These are phyloP conservation scores for Podila horticola DNA, from an alignment of 192 early-diverging fungal genomes.

Conservation along the genomic window DNA sequence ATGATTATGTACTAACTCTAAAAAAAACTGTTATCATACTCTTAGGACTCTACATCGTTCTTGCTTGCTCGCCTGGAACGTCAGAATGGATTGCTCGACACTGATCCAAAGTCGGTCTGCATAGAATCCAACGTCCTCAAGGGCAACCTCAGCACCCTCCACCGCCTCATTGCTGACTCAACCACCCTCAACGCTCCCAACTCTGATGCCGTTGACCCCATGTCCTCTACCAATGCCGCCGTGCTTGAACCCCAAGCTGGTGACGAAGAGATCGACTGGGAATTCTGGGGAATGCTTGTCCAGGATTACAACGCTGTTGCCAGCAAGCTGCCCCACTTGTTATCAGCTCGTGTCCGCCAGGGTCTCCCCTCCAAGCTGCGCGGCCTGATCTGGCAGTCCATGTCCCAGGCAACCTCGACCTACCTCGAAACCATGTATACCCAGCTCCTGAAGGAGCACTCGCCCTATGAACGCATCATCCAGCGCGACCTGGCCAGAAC, in stretches of 20 bases:
- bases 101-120: slow-evolving; percentile 69
- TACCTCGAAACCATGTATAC: slow-evolving; percentile 86
- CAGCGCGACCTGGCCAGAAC: slow-evolving; percentile 94
- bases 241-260: slow-evolving; percentile 32
- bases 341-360: slow-evolving; percentile 74
- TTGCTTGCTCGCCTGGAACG: slow-evolving; percentile 66
- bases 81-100: slow-evolving; percentile 69
- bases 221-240: slow-evolving; percentile 27
- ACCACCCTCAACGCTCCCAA: slow-evolving; percentile 52
- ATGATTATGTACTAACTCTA: neutral
- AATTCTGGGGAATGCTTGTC: slow-evolving; percentile 89
- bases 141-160: slow-evolving; percentile 63
- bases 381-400: slow-evolving; percentile 92
- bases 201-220: slow-evolving; percentile 44
- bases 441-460: slow-evolving; percentile 78
- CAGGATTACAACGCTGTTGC: slow-evolving; percentile 80
- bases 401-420: slow-evolving; percentile 84
- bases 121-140: slow-evolving; percentile 71
- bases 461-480: slow-evolving; percentile 91
- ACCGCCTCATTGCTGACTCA: slow-evolving; percentile 57
- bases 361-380: slow-evolving; percentile 89
- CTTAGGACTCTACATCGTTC: slow-evolving; percentile 65
- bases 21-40: neutral
- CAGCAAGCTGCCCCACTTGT: slow-evolving; percentile 70
- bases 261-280: slow-evolving; percentile 65